Evolutionary conservation across 495 filamentous ascomycete species (phyloP).

Genomic region (Aspergillus biplanus): DNA sequence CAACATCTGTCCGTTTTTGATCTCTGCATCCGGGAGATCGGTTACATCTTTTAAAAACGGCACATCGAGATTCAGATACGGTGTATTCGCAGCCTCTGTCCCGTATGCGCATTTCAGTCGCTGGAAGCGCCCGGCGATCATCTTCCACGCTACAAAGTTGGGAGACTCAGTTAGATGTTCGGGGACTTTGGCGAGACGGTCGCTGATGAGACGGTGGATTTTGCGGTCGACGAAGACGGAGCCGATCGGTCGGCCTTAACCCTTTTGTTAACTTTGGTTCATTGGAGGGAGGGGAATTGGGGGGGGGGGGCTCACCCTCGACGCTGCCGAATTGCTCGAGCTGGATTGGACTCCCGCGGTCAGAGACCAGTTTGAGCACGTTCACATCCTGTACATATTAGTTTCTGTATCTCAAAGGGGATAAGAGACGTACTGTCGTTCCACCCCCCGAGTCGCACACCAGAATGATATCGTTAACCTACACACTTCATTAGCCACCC

Average conservation of each 20-base stretch:
- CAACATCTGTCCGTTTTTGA: slow-evolving; percentile 38
- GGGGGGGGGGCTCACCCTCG: slow-evolving; percentile 32
- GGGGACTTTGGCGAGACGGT: slow-evolving; percentile 29
- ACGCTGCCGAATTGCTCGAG: slow-evolving; percentile 44
- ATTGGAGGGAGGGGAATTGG: too few species aligned
- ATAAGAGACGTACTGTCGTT: slow-evolving; percentile 44
- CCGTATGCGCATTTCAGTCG: slow-evolving; percentile 46
- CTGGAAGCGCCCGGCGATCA: slow-evolving; percentile 43
- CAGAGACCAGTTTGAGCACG: slow-evolving; percentile 37
- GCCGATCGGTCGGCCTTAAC: slow-evolving; percentile 43
- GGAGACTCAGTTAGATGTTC: slow-evolving; percentile 27
- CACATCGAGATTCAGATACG: slow-evolving; percentile 35
- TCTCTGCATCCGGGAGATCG: slow-evolving; percentile 31
- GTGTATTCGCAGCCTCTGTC: slow-evolving; percentile 29
- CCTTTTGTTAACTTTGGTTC: too few species aligned
- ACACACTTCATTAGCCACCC: neutral
- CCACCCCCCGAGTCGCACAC: slow-evolving; percentile 62
- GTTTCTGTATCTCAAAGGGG: neutral
- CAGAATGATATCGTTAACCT: slow-evolving; percentile 50
- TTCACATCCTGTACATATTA: slow-evolving; percentile 39
- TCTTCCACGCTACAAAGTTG: slow-evolving; percentile 33
- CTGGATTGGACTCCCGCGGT: slow-evolving; percentile 31
- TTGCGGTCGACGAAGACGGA: slow-evolving; percentile 44
- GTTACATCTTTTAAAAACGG: slow-evolving; percentile 27
- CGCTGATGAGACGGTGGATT: slow-evolving; percentile 30